These are phyloP conservation scores for Fusarium pseudoanthophilum DNA, from an alignment of 2,329 filamentous ascomycete species.

Conservation along the genomic window DNA sequence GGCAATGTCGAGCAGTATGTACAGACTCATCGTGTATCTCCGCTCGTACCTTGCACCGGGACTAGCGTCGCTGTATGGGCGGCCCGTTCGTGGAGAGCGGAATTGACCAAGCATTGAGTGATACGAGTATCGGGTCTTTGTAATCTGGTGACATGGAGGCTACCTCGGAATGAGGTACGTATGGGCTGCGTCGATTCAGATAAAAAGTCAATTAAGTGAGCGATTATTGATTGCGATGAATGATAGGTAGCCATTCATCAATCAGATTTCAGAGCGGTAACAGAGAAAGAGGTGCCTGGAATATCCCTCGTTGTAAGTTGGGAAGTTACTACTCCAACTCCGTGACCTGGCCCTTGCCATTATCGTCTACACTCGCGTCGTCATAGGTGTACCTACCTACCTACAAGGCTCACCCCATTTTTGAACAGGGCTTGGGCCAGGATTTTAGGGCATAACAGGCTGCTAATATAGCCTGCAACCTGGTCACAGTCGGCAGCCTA, in stretches of 20 bases:
- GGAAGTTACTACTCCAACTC: conserved; percentile 8
- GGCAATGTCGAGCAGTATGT: conserved; percentile 10
- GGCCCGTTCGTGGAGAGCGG: conserved; percentile 33
- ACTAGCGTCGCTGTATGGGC: conserved; percentile 29
- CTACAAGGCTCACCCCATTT: not conserved
- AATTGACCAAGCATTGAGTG: conserved; percentile 21
- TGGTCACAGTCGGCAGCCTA: no score
- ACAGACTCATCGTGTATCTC: conserved; percentile 24
- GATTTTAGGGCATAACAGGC: no score
- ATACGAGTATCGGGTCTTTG: conserved; percentile 10
- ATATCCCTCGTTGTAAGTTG: conserved; percentile 25
- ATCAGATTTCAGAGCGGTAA: not conserved
- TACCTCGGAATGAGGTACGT: conserved; percentile 28
- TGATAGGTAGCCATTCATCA: not conserved
- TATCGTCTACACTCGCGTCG: not conserved
- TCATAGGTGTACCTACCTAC: not conserved
- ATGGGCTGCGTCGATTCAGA: conserved; percentile 5
- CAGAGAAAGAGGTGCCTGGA: conserved; percentile 12
- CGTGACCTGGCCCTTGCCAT: not conserved
- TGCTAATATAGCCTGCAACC: no score
- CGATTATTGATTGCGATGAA: conserved; percentile 31
- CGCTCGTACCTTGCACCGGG: conserved; percentile 26
- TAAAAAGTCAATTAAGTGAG: conserved; percentile 21
- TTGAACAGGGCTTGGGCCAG: no score
- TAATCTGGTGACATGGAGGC: conserved; percentile 32